Evolutionary conservation across 2,329 filamentous ascomycete genomes (phyloP), one percentile per base, ranked within the genome.

Genomic region (Epicoccum sorghinum): DNA sequence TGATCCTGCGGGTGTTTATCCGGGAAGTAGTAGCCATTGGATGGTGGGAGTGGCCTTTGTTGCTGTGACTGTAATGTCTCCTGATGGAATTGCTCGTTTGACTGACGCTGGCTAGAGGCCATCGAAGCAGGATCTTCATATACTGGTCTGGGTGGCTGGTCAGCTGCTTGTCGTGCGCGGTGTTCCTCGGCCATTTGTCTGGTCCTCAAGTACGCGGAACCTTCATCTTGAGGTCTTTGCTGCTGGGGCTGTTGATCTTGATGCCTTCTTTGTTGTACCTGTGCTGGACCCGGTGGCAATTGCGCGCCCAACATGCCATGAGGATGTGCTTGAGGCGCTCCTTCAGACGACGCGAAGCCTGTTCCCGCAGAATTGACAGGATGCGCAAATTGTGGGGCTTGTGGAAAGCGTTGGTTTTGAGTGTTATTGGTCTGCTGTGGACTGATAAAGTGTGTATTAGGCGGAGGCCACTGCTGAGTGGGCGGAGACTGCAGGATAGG

Each of bases 21-120:
- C 9, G 67, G 65, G 40, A 67, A 60, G 43, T 67, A 69, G 41
- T 69, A 69, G n/a, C 64, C 66, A 36, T 54, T 64, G 29, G 48
- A 33, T 7, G 57, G 45, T 7, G 57, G 45, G 37, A 62, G 61
- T 38, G 57, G 55, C 12, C 49, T 55, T 33, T 48, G 57, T 33
- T 48, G 57, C 32, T 46, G 43, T 39, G 24, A 37, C 47, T 63
- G 60, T 36, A 44, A 55, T 38, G 35, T 25, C 36, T 54, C 43
- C 5, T 47, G 44, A 42, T 49, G 32, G 37, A 24, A 14, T 12
- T 60, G 58, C 40, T 60, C 59, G n/a, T 35, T 33, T 4, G 47
- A 48, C 10, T 35, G 23, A 30, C 33, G 39, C 33, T 52, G 39
- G 27, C 30, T 22, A 35, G 55, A 46, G 29, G 43, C 42, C 10